These are phyloP conservation scores for Botrytis byssoidea DNA, from an alignment of 2,329 filamentous ascomycete genomes.

Conservation along the genomic window DNA sequence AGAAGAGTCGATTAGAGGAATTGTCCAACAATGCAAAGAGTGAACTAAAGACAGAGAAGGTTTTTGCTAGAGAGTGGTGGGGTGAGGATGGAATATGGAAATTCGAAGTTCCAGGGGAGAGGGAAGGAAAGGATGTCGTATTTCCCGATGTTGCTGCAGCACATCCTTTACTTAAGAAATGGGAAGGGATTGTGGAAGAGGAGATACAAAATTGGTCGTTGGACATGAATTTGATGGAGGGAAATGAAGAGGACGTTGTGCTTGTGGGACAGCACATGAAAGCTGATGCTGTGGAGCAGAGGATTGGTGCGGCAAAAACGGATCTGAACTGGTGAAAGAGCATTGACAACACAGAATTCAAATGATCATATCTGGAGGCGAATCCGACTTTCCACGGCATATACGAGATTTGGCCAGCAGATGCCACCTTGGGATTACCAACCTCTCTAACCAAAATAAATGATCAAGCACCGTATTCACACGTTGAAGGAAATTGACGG, in stretches of 20 bases:
- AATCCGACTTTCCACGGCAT: conserved; percentile 12
- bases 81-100: conserved; percentile 69
- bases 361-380: not conserved
- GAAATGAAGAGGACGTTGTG: conserved; percentile 20
- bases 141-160: conserved; percentile 63
- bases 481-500: too few relatives aligned
- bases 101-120: conserved; percentile 53
- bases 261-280: not conserved
- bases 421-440: not conserved
- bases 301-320: conserved; percentile 30
- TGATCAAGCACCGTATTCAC: not conserved
- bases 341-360: not conserved
- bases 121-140: conserved; percentile 46
- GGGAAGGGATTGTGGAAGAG: conserved; percentile 49
- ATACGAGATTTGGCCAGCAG: conserved; percentile 17
- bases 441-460: not conserved
- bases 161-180: conserved; percentile 66
- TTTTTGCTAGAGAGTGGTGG: conserved; percentile 69
- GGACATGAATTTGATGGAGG: conserved; percentile 36
- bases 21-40: conserved; percentile 51
- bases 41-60: conserved; percentile 58
- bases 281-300: conserved; percentile 21
- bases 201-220: conserved; percentile 45
- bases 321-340: conserved; percentile 14
- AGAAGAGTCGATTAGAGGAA: conserved; percentile 32